Conservation (phyloP, 2,329 filamentous ascomycete genomes). For the Magnaporthales sp. region DNA sequence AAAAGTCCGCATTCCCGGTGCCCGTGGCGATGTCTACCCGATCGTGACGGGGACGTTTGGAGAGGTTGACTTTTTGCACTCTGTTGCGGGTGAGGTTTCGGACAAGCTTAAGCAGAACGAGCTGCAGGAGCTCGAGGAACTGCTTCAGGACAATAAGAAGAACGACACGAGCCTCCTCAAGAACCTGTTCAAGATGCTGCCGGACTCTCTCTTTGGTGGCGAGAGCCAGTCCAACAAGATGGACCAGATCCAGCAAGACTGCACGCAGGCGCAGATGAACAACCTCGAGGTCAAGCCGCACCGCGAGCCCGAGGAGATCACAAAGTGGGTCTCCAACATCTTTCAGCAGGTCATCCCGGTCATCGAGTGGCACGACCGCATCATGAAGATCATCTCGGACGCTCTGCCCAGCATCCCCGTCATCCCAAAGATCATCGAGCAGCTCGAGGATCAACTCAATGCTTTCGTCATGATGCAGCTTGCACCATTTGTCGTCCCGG, state of each 20-base stretch:
- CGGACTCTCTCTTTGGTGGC: slow-evolving; percentile 66
- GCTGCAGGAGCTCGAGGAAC: slow-evolving; percentile 79
- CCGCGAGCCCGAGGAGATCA: slow-evolving; percentile 75
- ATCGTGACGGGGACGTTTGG: slow-evolving; percentile 88
- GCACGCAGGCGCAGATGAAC: slow-evolving; percentile 65
- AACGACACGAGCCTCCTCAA: slow-evolving; percentile 68
- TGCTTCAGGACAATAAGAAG: slow-evolving; percentile 56
- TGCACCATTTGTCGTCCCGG: slow-evolving; percentile 80
- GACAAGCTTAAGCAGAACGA: slow-evolving; percentile 91
- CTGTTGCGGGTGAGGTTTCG: slow-evolving; percentile 68
- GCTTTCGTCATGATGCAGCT: slow-evolving; percentile 84
- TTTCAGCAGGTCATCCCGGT: slow-evolving; percentile 79
- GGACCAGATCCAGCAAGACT: slow-evolving; percentile 70
- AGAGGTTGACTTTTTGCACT: slow-evolving; percentile 89
- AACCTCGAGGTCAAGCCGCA: slow-evolving; percentile 62
- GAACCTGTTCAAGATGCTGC: slow-evolving; percentile 73
- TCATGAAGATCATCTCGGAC: slow-evolving; percentile 70
- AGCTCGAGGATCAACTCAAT: slow-evolving; percentile 79
- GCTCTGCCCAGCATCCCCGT: slow-evolving; percentile 81
- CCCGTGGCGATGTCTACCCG: slow-evolving; percentile 61
- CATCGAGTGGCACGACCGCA: slow-evolving; percentile 82
- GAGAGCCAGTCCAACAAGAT: slow-evolving; percentile 65
- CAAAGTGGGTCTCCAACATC: slow-evolving; percentile 61
- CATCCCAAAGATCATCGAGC: slow-evolving; percentile 77
- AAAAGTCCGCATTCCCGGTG: slow-evolving; percentile 58